These are phyloP conservation scores for Ophiocordyceps polyrhachis-furcata DNA, from an alignment of 2,329 filamentous ascomycete species.

Conservation along the genomic window DNA sequence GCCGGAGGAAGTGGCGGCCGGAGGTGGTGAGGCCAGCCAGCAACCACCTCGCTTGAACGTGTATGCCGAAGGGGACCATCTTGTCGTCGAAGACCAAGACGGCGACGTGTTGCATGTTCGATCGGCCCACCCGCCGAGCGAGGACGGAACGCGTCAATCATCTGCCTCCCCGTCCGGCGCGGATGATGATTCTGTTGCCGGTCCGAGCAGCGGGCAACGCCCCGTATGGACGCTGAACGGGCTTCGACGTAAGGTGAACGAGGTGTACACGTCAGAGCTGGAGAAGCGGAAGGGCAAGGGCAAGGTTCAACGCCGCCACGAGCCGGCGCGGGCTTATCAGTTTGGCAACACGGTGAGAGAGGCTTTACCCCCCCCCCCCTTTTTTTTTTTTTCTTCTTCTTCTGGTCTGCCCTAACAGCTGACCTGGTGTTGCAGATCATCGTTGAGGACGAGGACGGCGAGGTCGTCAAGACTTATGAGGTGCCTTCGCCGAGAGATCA, in stretches of 20 bases:
- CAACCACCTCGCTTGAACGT: conserved; percentile 34
- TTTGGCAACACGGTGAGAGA: conserved; percentile 55
- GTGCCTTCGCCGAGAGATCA: conserved; percentile 35
- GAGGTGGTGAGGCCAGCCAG: neutral
- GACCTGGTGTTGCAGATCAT: conserved; percentile 41
- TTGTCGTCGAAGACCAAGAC: conserved; percentile 69
- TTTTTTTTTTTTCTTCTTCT: neutral
- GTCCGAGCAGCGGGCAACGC: conserved; percentile 2
- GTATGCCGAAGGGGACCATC: conserved; percentile 62
- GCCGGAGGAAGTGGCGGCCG: conserved; percentile 5
- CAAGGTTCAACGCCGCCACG: conserved; percentile 40
- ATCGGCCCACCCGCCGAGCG: conserved; percentile 4
- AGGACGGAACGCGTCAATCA: neutral
- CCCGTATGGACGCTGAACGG: conserved; percentile 15
- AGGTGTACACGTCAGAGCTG: conserved; percentile 40
- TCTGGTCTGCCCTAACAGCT: neutral
- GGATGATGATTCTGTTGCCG: neutral
- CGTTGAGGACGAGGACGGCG: conserved; percentile 70
- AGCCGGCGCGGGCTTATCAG: conserved; percentile 67
- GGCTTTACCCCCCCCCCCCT: conserved; percentile 10
- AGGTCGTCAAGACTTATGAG: conserved; percentile 72
- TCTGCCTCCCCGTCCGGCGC: neutral
- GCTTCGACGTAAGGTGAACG: conserved; percentile 31
- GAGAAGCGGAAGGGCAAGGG: conserved; percentile 43
- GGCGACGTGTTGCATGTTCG: conserved; percentile 66